phyloP scores from a whole-genome alignment of 257 asterid genomes.

The Solanum clarkiae region DNA sequence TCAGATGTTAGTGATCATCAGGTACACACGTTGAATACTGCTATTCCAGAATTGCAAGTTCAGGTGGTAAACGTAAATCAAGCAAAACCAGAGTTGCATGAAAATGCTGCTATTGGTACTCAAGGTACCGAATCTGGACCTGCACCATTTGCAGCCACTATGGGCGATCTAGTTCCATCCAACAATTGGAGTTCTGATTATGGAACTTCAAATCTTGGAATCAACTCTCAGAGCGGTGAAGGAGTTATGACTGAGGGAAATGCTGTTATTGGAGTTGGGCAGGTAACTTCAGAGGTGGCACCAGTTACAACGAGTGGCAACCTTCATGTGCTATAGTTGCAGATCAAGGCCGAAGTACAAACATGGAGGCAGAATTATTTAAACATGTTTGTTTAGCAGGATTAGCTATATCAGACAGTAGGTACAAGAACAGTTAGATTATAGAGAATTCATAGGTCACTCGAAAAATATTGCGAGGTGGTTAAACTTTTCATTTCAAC shows the following conservation, averaged over 20 bases:
- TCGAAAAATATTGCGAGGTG: neutral
- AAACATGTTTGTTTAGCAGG: neutral
- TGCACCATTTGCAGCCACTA: neutral
- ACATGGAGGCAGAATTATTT: neutral
- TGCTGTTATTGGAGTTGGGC: neutral
- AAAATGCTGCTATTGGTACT: neutral
- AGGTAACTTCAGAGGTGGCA: neutral
- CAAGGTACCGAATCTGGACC: slow-evolving; percentile 2
- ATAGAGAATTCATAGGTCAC: neutral
- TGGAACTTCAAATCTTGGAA: neutral
- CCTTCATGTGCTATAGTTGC: neutral
- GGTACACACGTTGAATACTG: neutral
- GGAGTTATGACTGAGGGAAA: neutral
- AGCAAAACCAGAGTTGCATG: slow-evolving; percentile 1
- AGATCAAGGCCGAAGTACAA: neutral
- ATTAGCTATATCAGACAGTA: neutral
- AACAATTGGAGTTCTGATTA: neutral
- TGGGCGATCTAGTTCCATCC: neutral
- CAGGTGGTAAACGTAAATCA: slow-evolving; percentile 10
- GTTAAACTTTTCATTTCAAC: neutral
- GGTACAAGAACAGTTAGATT: neutral
- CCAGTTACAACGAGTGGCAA: neutral
- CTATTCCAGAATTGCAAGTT: slow-evolving; percentile 1
- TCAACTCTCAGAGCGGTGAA: neutral
- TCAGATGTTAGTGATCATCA: neutral